Percentiles rank a stretch among this genome's conserved stretches.
Conservation (phyloP, 2,329 filamentous ascomycete species). For the Periconia sp. region DNA sequence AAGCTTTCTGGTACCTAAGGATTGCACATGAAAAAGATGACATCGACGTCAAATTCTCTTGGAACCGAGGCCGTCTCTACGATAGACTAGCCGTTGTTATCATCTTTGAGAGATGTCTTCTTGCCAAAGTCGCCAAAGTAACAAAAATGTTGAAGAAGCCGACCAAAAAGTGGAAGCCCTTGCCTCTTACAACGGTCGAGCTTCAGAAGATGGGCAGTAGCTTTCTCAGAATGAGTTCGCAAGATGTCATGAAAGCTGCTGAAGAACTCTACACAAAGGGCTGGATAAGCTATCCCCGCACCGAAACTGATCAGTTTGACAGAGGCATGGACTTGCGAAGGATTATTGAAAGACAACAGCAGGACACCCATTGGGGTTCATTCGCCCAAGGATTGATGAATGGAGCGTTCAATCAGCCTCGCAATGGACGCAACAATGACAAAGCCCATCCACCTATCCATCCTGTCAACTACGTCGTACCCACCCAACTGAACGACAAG, state of each 20-base stretch:
- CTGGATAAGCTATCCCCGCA: constrained; percentile 96
- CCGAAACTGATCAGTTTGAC: constrained; percentile 96
- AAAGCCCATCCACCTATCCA: constrained; percentile 98
- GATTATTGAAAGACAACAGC: constrained; percentile 82
- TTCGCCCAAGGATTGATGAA: constrained; percentile 78
- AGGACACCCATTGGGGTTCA: constrained; percentile 76
- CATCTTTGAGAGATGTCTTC: constrained; percentile 83
- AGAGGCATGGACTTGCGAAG: constrained; percentile 81
- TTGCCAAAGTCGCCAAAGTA: constrained; percentile 77
- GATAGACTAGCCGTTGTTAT: constrained; percentile 82
- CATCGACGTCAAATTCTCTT: constrained; percentile 82
- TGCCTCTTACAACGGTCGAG: constrained; percentile 94
- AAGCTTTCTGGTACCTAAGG: constrained; percentile 91
- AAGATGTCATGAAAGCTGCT: constrained; percentile 84
- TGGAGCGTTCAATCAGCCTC: constrained; percentile 80
- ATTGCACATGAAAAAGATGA: constrained; percentile 78
- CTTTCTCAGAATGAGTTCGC: constrained; percentile 88
- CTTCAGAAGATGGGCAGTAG: constrained; percentile 93
- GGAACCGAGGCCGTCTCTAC: constrained; percentile 83
- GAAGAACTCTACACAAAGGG: constrained; percentile 91
- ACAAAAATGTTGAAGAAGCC: constrained; percentile 88
- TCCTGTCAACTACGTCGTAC: constrained; percentile 82
- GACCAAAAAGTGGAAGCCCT: constrained; percentile 90
- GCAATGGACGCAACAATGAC: constrained; percentile 87
- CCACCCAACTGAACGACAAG: constrained; percentile 63